Evolutionary conservation across 1,284 basidiomycete genomes (phyloP).

Genomic region (Ustilago trichophora): DNA sequence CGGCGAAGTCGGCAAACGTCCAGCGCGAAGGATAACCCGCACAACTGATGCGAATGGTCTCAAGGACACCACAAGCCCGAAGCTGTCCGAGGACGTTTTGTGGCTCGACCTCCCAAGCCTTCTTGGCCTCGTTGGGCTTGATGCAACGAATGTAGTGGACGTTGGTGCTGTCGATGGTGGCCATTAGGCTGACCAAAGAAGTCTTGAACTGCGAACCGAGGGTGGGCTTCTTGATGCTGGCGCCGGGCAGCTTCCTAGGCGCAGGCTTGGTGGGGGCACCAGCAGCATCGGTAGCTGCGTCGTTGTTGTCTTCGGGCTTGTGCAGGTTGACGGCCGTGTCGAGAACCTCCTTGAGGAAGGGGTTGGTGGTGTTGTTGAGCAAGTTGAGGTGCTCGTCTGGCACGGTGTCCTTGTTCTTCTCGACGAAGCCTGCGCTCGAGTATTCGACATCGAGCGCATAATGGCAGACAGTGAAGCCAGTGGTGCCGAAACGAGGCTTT

Average conservation of each 20-base stretch:
- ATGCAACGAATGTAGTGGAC: constrained; percentile 99
- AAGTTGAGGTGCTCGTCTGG: constrained; percentile 95
- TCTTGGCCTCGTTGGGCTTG: constrained; percentile 97
- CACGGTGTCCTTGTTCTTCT: constrained; percentile 98
- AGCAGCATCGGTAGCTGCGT: constrained; percentile 12
- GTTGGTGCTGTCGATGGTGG: constrained; percentile 95
- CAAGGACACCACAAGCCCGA: constrained; percentile 96
- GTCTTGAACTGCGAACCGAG: constrained; percentile 98
- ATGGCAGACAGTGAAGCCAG: constrained; percentile 96
- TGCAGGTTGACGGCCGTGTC: constrained; percentile 69
- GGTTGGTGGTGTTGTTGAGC: constrained; percentile 84
- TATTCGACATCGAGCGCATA: constrained; percentile 99
- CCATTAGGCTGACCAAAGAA: constrained; percentile 92
- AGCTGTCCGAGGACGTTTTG: constrained; percentile 95
- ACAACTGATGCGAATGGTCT: constrained; percentile 98
- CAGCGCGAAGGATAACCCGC: constrained; percentile 99
- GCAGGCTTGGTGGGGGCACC: constrained; percentile 40
- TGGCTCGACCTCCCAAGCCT: constrained; percentile 94
- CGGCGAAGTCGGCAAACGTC: constrained; percentile 99
- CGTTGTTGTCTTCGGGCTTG: constrained; percentile 44
- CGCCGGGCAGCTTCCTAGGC: constrained; percentile 69
- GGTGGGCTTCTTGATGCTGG: constrained; percentile 85
- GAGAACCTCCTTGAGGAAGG: constrained; percentile 92
- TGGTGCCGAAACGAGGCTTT: constrained; percentile 96
- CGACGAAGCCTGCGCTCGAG: constrained; percentile 96